Conservation (phyloP, 2,329 filamentous ascomycete species). For the Sclerotinia subarctica region DNA sequence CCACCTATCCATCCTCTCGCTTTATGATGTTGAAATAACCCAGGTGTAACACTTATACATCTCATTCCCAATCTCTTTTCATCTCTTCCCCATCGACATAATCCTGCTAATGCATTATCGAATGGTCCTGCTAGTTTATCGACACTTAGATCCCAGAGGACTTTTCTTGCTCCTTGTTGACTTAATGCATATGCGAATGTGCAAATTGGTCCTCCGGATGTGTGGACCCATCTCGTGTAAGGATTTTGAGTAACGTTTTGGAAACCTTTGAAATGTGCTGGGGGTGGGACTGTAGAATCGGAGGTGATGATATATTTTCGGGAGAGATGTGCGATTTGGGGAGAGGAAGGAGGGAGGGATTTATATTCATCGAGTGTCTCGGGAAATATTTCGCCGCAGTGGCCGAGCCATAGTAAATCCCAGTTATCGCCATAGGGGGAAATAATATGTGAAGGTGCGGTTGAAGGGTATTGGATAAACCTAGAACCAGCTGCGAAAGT, state of each 20-base stretch:
- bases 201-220: conserved; percentile 36
- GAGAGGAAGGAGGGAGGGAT: not conserved
- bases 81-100: conserved; percentile 14
- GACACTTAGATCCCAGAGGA: conserved; percentile 56
- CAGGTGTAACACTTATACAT: conserved; percentile 16
- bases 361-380: conserved; percentile 14
- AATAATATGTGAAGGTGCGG: not conserved
- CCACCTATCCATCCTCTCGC: conserved; percentile 14
- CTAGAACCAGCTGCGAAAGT: conserved; percentile 30
- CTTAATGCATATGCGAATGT: conserved; percentile 41
- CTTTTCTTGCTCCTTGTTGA: conserved; percentile 46
- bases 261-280: conserved; percentile 22
- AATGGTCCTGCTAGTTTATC: conserved; percentile 37
- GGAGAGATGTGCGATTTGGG: conserved; percentile 15
- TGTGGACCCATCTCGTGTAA: conserved; percentile 35
- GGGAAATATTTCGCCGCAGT: conserved; percentile 38
- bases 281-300: conserved; percentile 34
- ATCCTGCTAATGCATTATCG: conserved; percentile 38
- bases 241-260: conserved; percentile 8
- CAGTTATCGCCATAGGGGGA: conserved; percentile 39
- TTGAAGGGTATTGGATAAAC: conserved; percentile 18
- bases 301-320: conserved; percentile 30
- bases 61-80: conserved; percentile 1
- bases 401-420: conserved; percentile 41
- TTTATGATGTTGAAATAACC: conserved; percentile 19